Evolutionary conservation across 2,329 filamentous ascomycete species (phyloP).

Genomic region (Saccharata proteae): DNA sequence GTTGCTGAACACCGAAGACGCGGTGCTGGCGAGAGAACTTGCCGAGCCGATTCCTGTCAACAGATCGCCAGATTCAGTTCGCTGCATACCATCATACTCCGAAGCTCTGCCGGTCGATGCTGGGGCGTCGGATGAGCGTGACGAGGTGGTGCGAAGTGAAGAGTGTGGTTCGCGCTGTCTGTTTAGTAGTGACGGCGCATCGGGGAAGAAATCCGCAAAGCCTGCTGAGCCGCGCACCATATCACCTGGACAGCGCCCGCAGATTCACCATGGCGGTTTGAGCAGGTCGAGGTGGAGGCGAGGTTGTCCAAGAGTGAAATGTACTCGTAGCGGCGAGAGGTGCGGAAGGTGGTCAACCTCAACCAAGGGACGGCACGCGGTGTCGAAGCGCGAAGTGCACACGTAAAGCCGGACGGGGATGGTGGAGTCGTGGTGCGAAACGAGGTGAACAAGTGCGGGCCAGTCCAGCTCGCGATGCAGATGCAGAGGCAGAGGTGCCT

Average conservation of each 20-base stretch:
- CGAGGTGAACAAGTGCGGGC: background rate
- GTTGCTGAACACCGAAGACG: slow-evolving; percentile 59
- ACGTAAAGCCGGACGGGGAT: slow-evolving; percentile 9
- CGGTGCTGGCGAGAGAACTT: slow-evolving; percentile 58
- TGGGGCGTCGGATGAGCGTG: slow-evolving; percentile 8
- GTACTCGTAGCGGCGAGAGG: background rate
- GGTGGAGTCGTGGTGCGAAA: background rate
- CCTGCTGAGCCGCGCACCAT: slow-evolving; percentile 73
- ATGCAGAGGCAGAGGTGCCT: too few species aligned
- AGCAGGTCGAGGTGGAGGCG: slow-evolving; percentile 8
- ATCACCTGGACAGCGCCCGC: slow-evolving; percentile 12
- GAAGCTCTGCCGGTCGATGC: slow-evolving; percentile 6
- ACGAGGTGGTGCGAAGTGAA: slow-evolving; percentile 9
- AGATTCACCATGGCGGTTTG: slow-evolving; percentile 17
- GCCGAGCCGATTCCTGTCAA: slow-evolving; percentile 56
- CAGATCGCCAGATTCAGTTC: slow-evolving; percentile 47
- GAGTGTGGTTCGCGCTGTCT: slow-evolving; percentile 28
- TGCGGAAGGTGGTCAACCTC: too few species aligned
- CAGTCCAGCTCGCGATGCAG: too few species aligned
- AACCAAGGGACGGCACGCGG: too few species aligned
- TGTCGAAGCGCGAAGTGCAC: slow-evolving; percentile 13
- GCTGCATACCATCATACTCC: slow-evolving; percentile 46
- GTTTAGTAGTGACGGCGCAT: slow-evolving; percentile 54
- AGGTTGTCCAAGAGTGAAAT: background rate
- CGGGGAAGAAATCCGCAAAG: slow-evolving; percentile 79